A percentile compares a stretch with the other conserved stretches of the same genome.
Evolutionary conservation across 257 asterid genomes (phyloP).

Genomic region (Mitragyna speciosa): DNA sequence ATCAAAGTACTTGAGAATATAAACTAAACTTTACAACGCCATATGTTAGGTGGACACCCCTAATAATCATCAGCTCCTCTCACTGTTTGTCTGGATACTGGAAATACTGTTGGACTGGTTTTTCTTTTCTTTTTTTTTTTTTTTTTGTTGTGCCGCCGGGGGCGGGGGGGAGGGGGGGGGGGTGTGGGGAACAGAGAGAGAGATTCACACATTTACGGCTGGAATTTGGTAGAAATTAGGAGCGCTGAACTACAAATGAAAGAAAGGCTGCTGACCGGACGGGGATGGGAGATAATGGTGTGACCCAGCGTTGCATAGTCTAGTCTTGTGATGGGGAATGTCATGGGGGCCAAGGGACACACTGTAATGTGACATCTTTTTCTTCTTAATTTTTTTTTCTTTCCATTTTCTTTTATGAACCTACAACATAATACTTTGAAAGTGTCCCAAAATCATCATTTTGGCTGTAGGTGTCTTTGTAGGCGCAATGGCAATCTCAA

Average conservation of each 20-base stretch:
- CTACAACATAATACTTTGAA: neutral
- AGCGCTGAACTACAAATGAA: neutral
- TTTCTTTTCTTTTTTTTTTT: no score
- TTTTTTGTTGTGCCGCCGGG: no score
- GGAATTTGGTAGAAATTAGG: neutral
- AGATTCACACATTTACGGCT: neutral
- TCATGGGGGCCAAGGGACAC: neutral
- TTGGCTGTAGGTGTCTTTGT: neutral
- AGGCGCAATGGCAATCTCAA: no score
- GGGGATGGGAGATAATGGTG: constrained; percentile 5
- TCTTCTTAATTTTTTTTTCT: neutral
- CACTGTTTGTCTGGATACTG: neutral
- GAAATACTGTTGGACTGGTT: neutral
- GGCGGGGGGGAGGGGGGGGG: no score
- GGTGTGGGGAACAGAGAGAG: neutral
- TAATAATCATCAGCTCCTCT: no score
- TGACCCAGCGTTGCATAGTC: constrained; percentile 16
- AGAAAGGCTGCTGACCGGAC: neutral
- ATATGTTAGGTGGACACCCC: no score
- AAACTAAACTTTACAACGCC: no score
- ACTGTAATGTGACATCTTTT: constrained; percentile 8
- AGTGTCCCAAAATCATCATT: constrained; percentile 12
- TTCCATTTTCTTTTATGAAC: neutral
- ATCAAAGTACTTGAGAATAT: no score
- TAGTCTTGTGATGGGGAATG: constrained; percentile 1